Conservation (phyloP, 495 filamentous ascomycete genomes). For the Penicillium dipodomyicola region DNA sequence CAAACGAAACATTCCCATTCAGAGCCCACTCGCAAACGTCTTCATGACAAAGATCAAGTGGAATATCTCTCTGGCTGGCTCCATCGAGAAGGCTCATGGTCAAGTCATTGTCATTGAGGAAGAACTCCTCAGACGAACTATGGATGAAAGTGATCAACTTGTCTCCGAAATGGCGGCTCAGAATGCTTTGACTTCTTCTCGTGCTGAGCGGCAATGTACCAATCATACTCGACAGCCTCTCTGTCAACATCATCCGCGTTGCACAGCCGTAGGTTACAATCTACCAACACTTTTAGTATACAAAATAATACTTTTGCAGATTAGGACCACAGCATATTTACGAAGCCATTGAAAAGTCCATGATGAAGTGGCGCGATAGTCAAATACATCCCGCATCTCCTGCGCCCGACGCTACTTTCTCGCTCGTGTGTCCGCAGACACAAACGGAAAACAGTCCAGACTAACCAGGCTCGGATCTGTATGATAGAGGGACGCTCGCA, state of each 20-base stretch:
- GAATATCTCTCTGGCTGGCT: constrained; percentile 32
- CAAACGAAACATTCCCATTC: constrained; percentile 38
- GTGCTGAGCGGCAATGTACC: constrained; percentile 27
- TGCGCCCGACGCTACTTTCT: background rate
- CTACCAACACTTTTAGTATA: no score
- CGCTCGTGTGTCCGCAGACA: background rate
- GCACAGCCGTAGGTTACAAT: constrained; percentile 33
- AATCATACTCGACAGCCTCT: constrained; percentile 7
- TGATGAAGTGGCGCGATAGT: constrained; percentile 16
- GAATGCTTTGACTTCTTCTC: constrained; percentile 27
- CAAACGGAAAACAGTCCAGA: background rate
- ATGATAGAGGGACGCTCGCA: constrained; percentile 13
- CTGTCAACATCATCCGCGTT: constrained; percentile 25
- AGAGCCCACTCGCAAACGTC: constrained; percentile 32
- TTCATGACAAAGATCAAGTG: constrained; percentile 30
- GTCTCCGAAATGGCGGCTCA: constrained; percentile 9
- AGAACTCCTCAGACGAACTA: constrained; percentile 16
- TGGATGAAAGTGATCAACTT: constrained; percentile 9
- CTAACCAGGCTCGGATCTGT: background rate
- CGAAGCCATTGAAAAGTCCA: constrained; percentile 24
- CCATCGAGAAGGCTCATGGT: constrained; percentile 24
- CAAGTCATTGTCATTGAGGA: constrained; percentile 37
- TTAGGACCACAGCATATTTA: constrained; percentile 36
- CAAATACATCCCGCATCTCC: constrained; percentile 8
- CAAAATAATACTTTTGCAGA: constrained; percentile 21